A percentile compares a stretch with the other conserved stretches of the same genome.
phyloP scores from a whole-genome alignment of 345 rosid species.

The Moricandia arvensis region DNA sequence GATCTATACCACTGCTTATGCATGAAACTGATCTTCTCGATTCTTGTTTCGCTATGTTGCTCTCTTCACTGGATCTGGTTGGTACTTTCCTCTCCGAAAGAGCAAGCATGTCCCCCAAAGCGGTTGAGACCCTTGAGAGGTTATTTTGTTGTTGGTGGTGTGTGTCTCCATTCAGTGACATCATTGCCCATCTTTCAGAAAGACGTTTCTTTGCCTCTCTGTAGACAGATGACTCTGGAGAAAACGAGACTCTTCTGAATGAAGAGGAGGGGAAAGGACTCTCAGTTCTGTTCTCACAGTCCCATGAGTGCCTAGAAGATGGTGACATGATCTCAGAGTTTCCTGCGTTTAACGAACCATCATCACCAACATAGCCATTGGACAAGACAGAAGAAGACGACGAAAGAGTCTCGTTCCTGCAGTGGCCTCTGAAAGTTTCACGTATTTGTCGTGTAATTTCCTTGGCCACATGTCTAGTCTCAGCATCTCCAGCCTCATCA shows the following conservation, averaged over 20 bases:
- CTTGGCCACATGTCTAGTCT: conserved; percentile 62
- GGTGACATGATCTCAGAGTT: conserved; percentile 80
- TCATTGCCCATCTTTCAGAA: conserved; percentile 96
- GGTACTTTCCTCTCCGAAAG: conserved; percentile 59
- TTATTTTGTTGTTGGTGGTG: conserved; percentile 47
- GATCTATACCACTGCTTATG: conserved; percentile 41
- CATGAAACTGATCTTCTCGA: conserved; percentile 54
- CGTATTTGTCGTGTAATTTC: conserved; percentile 53
- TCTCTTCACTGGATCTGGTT: conserved; percentile 42
- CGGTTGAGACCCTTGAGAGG: conserved; percentile 61
- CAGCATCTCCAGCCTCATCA: conserved; percentile 59
- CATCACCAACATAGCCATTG: conserved; percentile 74
- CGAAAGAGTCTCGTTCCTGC: conserved; percentile 61
- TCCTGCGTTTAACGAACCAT: conserved; percentile 70
- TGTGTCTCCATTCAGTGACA: conserved; percentile 63
- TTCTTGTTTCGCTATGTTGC: conserved; percentile 42
- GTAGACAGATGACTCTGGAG: conserved; percentile 85
- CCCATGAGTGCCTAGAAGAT: conserved; percentile 85
- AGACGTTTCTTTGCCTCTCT: conserved; percentile 59
- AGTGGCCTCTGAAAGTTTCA: conserved; percentile 52
- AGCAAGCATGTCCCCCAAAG: conserved; percentile 95
- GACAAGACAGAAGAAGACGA: conserved; percentile 72
- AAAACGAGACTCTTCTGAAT: conserved; percentile 65
- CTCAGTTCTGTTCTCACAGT: conserved; percentile 62
- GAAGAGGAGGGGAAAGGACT: conserved; percentile 70